Evolutionary conservation across 441 rosid species (phyloP).

Genomic region (Erysimum pusillum): DNA sequence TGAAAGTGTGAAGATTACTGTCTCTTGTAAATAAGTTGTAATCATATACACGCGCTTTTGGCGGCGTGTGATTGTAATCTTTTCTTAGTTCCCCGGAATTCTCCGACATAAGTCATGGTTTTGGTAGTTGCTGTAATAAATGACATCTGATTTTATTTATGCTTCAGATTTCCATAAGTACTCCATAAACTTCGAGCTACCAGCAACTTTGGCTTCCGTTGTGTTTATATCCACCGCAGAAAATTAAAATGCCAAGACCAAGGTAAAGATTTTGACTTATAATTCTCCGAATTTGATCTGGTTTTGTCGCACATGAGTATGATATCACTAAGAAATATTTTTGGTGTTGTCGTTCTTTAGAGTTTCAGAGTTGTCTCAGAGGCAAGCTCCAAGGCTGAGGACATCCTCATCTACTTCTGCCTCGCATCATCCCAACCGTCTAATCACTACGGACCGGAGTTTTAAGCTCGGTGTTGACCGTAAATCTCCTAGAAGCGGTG

Average conservation of each 20-base stretch:
- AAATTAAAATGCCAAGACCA: conserved; percentile 67
- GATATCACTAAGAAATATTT: not conserved
- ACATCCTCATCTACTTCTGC: conserved; percentile 71
- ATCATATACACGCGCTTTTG: not conserved
- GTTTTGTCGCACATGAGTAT: not conserved
- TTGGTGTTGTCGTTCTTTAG: conserved; percentile 46
- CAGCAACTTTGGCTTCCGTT: conserved; percentile 22
- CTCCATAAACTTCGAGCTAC: conserved; percentile 25
- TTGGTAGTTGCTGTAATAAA: conserved; percentile 35
- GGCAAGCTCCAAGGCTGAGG: conserved; percentile 77
- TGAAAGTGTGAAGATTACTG: conserved; percentile 10
- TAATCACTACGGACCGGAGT: conserved; percentile 66
- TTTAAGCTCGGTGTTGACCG: conserved; percentile 74
- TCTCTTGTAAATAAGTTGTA: not conserved
- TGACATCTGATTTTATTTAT: conserved; percentile 28
- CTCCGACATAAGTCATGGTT: conserved; percentile 31
- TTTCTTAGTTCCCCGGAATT: conserved; percentile 12
- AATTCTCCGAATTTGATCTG: not conserved
- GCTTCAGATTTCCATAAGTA: conserved; percentile 41
- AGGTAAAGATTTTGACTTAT: conserved; percentile 53
- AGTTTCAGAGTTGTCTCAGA: conserved; percentile 77
- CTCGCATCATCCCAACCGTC: conserved; percentile 59
- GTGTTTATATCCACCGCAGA: conserved; percentile 22
- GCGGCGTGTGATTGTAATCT: not conserved
- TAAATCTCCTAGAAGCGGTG: conserved; percentile 74